Evolutionary conservation across 2,329 filamentous ascomycete genomes (phyloP).

Genomic region (Grosmannia serpens): DNA sequence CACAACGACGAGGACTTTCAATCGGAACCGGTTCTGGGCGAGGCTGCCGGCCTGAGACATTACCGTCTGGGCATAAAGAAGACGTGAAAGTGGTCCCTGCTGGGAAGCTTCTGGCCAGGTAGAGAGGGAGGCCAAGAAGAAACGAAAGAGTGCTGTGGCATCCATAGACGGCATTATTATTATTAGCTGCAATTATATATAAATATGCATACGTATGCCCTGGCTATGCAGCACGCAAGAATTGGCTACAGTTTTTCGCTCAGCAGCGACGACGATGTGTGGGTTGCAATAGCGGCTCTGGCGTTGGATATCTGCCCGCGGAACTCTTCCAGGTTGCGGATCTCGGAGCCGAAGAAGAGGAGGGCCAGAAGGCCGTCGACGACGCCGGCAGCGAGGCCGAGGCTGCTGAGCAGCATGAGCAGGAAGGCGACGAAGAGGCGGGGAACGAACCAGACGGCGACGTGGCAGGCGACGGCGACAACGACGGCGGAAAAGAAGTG

Average conservation of each 20-base stretch:
- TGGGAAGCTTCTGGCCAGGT: not conserved
- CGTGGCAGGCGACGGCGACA: constrained; percentile 60
- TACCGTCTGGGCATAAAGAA: not conserved
- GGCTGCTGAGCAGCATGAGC: constrained; percentile 65
- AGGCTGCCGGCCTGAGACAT: constrained; percentile 8
- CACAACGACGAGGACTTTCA: constrained; percentile 10
- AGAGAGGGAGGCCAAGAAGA: not conserved
- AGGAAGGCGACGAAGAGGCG: constrained; percentile 62
- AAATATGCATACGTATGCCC: not conserved
- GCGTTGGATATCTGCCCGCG: constrained; percentile 81
- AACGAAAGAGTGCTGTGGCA: not conserved
- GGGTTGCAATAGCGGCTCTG: constrained; percentile 22
- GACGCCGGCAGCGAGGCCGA: constrained; percentile 64
- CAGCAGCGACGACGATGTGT: not conserved
- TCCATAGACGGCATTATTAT: constrained; percentile 1
- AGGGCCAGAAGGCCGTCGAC: constrained; percentile 79
- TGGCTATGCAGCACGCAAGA: not conserved
- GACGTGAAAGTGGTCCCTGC: not conserved
- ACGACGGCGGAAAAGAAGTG: constrained; percentile 63
- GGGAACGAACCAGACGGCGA: constrained; percentile 80
- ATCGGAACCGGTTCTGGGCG: constrained; percentile 11
- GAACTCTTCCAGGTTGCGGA: constrained; percentile 78
- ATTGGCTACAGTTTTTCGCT: not conserved
- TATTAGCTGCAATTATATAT: not conserved
- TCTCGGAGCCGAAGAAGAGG: constrained; percentile 74